phyloP scores from a whole-genome alignment of 129 eudicot genomes.

The Gnaphalium uliginosum region DNA sequence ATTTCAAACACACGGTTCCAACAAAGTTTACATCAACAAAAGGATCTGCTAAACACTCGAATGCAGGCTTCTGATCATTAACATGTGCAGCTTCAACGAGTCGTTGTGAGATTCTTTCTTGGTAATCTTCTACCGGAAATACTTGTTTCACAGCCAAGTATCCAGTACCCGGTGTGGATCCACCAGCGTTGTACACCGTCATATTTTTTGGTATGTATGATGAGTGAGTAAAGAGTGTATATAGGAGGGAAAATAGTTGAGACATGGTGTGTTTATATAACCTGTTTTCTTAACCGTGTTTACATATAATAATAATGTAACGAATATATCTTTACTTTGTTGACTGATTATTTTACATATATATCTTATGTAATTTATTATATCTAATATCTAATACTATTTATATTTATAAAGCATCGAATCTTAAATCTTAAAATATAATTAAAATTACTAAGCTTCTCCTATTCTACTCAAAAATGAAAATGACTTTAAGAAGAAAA shows the following conservation, averaged over 20 bases:
- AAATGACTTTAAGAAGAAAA: too few relatives aligned
- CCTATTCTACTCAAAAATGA: too few relatives aligned
- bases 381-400: too few relatives aligned
- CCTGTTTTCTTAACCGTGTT: not conserved
- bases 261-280: not conserved
- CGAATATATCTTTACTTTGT: too few relatives aligned
- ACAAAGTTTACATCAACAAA: conserved; percentile 65
- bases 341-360: too few relatives aligned
- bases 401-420: too few relatives aligned
- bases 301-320: conserved; percentile 1
- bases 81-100: conserved; percentile 65
- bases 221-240: not conserved
- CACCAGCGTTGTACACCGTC: conserved; percentile 40
- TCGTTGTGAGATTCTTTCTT: conserved; percentile 53
- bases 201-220: conserved; percentile 24
- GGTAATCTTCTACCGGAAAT: conserved; percentile 58
- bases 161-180: conserved; percentile 32
- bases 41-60: conserved; percentile 53
- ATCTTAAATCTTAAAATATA: too few relatives aligned
- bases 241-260: not conserved
- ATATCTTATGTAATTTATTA: too few relatives aligned
- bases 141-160: conserved; percentile 47
- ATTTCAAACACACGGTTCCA: conserved; percentile 63
- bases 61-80: conserved; percentile 45
- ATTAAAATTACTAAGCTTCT: too few relatives aligned